These are phyloP conservation scores for Opeltia flavorubescens DNA, from an alignment of 495 filamentous ascomycete species.

Conservation along the genomic window DNA sequence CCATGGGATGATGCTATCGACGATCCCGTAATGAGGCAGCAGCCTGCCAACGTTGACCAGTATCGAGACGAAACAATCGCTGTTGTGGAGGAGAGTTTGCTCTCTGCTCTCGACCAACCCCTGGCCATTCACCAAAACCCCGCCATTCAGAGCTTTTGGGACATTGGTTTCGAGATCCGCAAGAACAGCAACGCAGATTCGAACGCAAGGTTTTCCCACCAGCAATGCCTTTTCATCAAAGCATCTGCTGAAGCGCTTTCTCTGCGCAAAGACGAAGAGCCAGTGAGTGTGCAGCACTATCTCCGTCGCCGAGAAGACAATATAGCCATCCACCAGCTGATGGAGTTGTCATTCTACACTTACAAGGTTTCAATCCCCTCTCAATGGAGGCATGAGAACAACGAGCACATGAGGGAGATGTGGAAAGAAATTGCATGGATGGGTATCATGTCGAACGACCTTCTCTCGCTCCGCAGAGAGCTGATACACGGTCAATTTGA, in stretches of 20 bases:
- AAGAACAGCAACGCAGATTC: not conserved
- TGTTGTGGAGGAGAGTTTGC: not conserved
- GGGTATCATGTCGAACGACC: not conserved
- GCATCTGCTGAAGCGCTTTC: not conserved
- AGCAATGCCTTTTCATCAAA: not conserved
- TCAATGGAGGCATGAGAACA: not conserved
- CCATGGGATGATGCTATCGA: not conserved
- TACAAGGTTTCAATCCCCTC: not conserved
- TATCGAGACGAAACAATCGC: not conserved
- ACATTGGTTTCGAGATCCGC: not conserved
- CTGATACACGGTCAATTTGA: not conserved
- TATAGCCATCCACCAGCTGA: not conserved
- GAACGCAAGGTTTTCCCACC: not conserved
- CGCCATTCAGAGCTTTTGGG: not conserved
- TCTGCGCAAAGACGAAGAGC: not conserved
- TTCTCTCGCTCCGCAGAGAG: not conserved
- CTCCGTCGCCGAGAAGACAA: not conserved
- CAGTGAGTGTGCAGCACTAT: not conserved
- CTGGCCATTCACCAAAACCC: not conserved
- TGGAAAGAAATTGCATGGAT: conserved; percentile 1
- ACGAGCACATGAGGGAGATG: not conserved
- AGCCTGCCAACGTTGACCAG: not conserved
- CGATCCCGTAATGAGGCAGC: not conserved
- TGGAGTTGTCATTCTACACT: not conserved
- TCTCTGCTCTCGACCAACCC: not conserved